phyloP scores from a whole-genome alignment of 768 basidiomycete species.

The Mycena pura region DNA sequence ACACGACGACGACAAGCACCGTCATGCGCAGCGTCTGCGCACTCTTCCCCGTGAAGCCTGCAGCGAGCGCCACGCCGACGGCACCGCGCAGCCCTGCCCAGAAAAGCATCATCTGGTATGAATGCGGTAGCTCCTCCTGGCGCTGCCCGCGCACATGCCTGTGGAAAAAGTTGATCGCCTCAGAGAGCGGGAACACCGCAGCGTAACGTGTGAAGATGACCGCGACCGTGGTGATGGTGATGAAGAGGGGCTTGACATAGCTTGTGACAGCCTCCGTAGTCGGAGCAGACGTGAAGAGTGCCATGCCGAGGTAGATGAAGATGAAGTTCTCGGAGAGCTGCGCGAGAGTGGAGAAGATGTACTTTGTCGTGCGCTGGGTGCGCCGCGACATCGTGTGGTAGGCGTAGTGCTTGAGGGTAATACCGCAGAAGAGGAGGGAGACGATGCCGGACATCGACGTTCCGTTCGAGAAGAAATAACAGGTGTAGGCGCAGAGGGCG shows the following conservation, averaged over 20 bases:
- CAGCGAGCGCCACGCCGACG: conserved; percentile 96
- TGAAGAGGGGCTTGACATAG: conserved; percentile 96
- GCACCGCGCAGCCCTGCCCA: conserved; percentile 98
- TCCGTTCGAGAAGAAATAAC: conserved; percentile 99
- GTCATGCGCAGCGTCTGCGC: conserved; percentile 91
- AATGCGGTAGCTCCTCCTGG: conserved; percentile 91
- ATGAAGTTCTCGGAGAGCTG: conserved; percentile 98
- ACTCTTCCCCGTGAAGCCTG: conserved; percentile 94
- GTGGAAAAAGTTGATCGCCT: conserved; percentile 93
- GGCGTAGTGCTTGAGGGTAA: conserved; percentile 99
- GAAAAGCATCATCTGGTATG: conserved; percentile 99
- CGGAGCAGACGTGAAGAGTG: conserved; percentile 91
- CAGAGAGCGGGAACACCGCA: conserved; percentile 94
- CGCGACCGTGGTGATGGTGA: conserved; percentile 87
- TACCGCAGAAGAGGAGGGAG: conserved; percentile 96
- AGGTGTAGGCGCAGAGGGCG: conserved; percentile 92
- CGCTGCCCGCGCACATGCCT: conserved; percentile 84
- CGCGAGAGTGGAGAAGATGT: conserved; percentile 93
- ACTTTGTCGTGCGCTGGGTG: conserved; percentile 93
- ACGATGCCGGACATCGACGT: conserved; percentile 95
- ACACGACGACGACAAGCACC: conserved; percentile 92
- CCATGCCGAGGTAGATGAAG: conserved; percentile 97
- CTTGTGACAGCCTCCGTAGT: conserved; percentile 76
- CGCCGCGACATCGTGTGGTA: conserved; percentile 98
- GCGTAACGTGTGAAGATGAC: conserved; percentile 95